phyloP scores from a whole-genome alignment of 768 basidiomycete species.

The Pleurotus cornucopiae region DNA sequence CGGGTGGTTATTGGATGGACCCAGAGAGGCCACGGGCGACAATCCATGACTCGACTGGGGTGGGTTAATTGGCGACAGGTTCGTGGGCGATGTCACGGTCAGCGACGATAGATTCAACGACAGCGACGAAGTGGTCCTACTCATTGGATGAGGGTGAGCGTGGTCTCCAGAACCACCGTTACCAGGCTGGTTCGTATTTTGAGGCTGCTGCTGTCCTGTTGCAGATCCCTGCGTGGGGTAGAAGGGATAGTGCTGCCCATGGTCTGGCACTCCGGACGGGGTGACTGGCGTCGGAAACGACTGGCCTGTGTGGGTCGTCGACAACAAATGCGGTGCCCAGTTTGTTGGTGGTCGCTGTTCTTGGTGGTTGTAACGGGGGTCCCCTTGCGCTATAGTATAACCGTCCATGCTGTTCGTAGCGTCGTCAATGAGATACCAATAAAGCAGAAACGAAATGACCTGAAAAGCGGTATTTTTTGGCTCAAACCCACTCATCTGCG shows the following conservation, averaged over 20 bases:
- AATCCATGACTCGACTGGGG: slow-evolving; percentile 26
- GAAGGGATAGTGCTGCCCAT: slow-evolving; percentile 9
- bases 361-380: slow-evolving; percentile 8
- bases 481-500: neutral
- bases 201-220: slow-evolving; percentile 16
- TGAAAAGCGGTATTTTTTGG: neutral
- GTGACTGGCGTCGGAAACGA: neutral
- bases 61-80: slow-evolving; percentile 58
- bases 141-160: slow-evolving; percentile 16
- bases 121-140: slow-evolving; percentile 35
- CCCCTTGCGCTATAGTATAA: slow-evolving; percentile 11
- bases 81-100: slow-evolving; percentile 61
- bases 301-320: slow-evolving; percentile 1
- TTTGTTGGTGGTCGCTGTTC: slow-evolving; percentile 11
- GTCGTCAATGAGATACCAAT: too few species aligned
- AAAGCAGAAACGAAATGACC: slow-evolving; percentile 1
- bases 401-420: slow-evolving; percentile 1
- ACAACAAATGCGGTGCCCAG: slow-evolving; percentile 15
- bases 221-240: neutral
- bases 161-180: slow-evolving; percentile 25
- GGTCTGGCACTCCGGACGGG: neutral
- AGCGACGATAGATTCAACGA: slow-evolving; percentile 68
- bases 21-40: slow-evolving; percentile 58
- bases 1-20: slow-evolving; percentile 39
- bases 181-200: slow-evolving; percentile 23